A percentile compares a stretch with the other conserved stretches of the same genome.
phyloP scores from a whole-genome alignment of 768 basidiomycete species.

The Pseudohyphozyma bogoriensis region DNA sequence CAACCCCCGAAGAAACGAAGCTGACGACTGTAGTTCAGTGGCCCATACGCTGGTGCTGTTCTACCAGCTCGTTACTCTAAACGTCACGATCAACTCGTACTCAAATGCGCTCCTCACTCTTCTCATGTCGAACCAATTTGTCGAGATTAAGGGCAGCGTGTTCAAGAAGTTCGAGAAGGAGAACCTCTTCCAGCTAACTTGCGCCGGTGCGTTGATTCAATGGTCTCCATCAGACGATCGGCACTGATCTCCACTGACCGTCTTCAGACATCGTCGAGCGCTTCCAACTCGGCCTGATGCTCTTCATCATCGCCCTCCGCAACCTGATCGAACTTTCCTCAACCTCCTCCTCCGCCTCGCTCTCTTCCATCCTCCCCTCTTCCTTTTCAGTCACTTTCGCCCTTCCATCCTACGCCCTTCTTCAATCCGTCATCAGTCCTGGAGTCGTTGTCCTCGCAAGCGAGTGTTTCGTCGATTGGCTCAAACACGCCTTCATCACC shows the following conservation, averaged over 20 bases:
- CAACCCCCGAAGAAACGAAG: no score
- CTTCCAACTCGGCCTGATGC: slow-evolving; percentile 83
- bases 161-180: slow-evolving; percentile 99
- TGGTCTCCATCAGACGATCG: background rate
- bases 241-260: background rate
- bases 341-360: slow-evolving; percentile 70
- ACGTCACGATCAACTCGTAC: slow-evolving; percentile 96
- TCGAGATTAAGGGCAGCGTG: slow-evolving; percentile 97
- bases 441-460: slow-evolving; percentile 81
- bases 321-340: slow-evolving; percentile 90
- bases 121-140: slow-evolving; percentile 93
- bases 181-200: slow-evolving; percentile 95
- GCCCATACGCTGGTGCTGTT: slow-evolving; percentile 88
- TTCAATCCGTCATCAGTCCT: slow-evolving; percentile 76
- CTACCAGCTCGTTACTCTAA: slow-evolving; percentile 86
- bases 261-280: slow-evolving; percentile 85
- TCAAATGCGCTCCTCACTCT: slow-evolving; percentile 90
- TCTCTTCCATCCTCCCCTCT: slow-evolving; percentile 61
- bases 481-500: slow-evolving; percentile 98
- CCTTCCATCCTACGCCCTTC: slow-evolving; percentile 31
- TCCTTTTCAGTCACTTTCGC: slow-evolving; percentile 26
- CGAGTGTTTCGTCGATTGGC: slow-evolving; percentile 93
- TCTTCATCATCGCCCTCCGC: slow-evolving; percentile 78
- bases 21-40: slow-evolving; percentile 45
- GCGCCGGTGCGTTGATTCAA: slow-evolving; percentile 56